These are phyloP conservation scores for Saccharomycopsis fermentans DNA, from an alignment of 805 yeast species.

Conservation along the genomic window DNA sequence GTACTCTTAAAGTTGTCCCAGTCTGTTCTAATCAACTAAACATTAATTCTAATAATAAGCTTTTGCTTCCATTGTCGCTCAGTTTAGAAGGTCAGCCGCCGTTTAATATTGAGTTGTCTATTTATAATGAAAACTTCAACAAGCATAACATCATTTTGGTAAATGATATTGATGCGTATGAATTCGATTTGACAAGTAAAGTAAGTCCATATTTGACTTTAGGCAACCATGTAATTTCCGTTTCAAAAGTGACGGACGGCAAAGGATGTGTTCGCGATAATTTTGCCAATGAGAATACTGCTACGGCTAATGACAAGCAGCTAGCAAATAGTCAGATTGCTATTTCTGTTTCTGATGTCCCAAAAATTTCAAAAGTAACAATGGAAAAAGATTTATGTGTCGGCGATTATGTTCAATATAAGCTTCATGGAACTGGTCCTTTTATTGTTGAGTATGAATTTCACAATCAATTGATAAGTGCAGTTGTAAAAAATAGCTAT, in stretches of 20 bases:
- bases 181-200: conserved; percentile 29
- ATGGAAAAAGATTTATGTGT: conserved; percentile 61
- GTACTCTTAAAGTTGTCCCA: conserved; percentile 34
- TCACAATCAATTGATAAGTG: conserved; percentile 48
- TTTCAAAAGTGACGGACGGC: conserved; percentile 52
- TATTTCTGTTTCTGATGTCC: conserved; percentile 66
- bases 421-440: conserved; percentile 71
- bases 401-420: conserved; percentile 78
- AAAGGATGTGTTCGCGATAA: conserved; percentile 54
- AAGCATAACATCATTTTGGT: conserved; percentile 38
- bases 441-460: conserved; percentile 67
- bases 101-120: conserved; percentile 43
- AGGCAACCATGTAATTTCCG: conserved; percentile 60
- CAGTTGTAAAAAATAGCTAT: conserved; percentile 34
- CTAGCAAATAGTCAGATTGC: conserved; percentile 29
- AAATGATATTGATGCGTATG: conserved; percentile 30
- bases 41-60: conserved; percentile 29
- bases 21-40: conserved; percentile 31
- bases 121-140: conserved; percentile 53
- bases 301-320: conserved; percentile 5
- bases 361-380: conserved; percentile 45
- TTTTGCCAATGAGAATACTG: conserved; percentile 26
- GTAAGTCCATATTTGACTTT: conserved; percentile 44
- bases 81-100: conserved; percentile 53
- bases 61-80: conserved; percentile 44